Conservation (phyloP, 106 monocot genomes). For the Dioscorea zingiberensis region DNA sequence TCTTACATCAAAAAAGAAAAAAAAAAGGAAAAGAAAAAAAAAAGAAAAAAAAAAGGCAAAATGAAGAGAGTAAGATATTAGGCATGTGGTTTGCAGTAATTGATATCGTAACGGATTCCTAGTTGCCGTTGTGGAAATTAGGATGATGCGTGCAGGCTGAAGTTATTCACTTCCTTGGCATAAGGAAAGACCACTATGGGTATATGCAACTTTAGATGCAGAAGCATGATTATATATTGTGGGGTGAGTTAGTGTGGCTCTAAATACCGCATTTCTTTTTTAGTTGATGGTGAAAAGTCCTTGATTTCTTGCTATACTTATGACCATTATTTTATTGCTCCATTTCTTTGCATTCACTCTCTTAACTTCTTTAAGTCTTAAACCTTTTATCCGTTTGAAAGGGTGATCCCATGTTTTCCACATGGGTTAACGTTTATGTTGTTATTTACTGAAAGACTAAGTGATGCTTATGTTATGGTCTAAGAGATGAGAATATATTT, state of each 20-base stretch:
- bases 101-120: too few species aligned
- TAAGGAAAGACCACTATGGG: not conserved
- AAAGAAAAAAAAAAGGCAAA: not conserved
- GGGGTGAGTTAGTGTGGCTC: constrained; percentile 1
- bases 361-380: too few species aligned
- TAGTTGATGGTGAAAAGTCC: constrained; percentile 18
- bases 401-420: too few species aligned
- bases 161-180: not conserved
- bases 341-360: too few species aligned
- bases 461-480: too few species aligned
- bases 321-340: too few species aligned
- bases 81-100: too few species aligned
- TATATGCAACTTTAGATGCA: not conserved
- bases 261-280: not conserved
- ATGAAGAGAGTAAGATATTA: not conserved
- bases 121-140: not conserved
- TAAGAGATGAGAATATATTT: too few species aligned
- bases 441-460: too few species aligned
- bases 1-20: not conserved
- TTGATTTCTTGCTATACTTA: constrained; percentile 12
- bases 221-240: not conserved
- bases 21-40: not conserved
- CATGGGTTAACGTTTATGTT: too few species aligned
- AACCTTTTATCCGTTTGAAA: too few species aligned
- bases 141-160: not conserved